Percentiles rank a stretch among this genome's conserved stretches.
Conservation (phyloP, 2,329 filamentous ascomycete species). For the Drechmeria coniospora region DNA sequence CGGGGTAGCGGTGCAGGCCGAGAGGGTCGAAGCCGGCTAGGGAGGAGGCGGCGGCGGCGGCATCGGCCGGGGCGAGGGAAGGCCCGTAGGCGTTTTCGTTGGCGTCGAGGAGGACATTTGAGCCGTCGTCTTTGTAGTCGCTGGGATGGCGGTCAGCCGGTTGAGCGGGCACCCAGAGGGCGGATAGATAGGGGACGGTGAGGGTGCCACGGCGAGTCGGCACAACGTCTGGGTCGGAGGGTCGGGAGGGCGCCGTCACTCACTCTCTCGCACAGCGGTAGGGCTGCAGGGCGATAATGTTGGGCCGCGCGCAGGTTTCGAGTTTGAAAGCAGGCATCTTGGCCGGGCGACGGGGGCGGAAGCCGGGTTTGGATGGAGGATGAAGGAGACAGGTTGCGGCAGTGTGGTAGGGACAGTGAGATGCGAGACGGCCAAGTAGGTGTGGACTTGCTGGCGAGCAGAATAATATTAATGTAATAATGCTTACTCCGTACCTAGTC, state of each 20-base stretch:
- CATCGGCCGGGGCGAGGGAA: conserved; percentile 42
- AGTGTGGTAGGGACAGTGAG: too few relatives aligned
- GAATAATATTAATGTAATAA: too few relatives aligned
- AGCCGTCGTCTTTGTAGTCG: conserved; percentile 98
- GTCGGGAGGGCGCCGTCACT: conserved; percentile 16
- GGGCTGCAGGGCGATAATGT: conserved; percentile 61
- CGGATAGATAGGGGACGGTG: too few relatives aligned
- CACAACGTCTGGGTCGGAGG: conserved; percentile 1
- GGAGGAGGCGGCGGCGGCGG: conserved; percentile 20
- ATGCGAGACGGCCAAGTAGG: too few relatives aligned
- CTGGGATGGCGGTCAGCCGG: conserved; percentile 35
- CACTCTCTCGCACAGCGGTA: conserved; percentile 75
- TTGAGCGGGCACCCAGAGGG: too few relatives aligned
- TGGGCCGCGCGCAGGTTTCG: conserved; percentile 57
- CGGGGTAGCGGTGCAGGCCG: conserved; percentile 84
- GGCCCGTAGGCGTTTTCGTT: conserved; percentile 97
- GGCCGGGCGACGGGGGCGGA: background rate
- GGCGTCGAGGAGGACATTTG: conserved; percentile 87
- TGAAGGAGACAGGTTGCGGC: too few relatives aligned
- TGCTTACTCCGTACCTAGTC: too few relatives aligned
- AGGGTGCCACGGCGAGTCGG: conserved; percentile 8
- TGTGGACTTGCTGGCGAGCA: too few relatives aligned
- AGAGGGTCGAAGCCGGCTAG: conserved; percentile 50
- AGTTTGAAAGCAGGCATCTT: conserved; percentile 54
- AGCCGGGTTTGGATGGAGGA: background rate